These are phyloP conservation scores for Starmerella bombi DNA, from an alignment of 805 yeast species.

Conservation along the genomic window DNA sequence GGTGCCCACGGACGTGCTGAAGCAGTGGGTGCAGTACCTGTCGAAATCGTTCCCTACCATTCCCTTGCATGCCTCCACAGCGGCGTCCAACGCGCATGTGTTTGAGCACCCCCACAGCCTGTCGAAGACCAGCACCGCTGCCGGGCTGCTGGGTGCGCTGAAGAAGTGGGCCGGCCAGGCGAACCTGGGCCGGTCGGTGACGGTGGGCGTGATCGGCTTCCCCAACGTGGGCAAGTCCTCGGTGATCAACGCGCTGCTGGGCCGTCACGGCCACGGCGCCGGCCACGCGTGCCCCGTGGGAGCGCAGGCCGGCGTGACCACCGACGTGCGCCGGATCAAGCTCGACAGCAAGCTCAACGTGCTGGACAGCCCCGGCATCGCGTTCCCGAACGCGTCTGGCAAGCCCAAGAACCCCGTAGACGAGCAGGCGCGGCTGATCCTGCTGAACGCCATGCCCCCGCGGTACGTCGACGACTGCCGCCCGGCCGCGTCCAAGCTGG, in stretches of 20 bases:
- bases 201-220: constrained; percentile 93
- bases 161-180: constrained; percentile 75
- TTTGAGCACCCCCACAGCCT: constrained; percentile 54
- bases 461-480: constrained; percentile 74
- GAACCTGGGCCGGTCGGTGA: constrained; percentile 73
- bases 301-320: constrained; percentile 94
- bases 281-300: constrained; percentile 80
- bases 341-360: constrained; percentile 78
- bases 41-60: constrained; percentile 80
- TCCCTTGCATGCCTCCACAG: constrained; percentile 63
- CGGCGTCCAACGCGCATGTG: constrained; percentile 53
- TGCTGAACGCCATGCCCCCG: constrained; percentile 80
- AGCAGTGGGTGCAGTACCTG: constrained; percentile 71
- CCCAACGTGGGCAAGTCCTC: constrained; percentile 97
- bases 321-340: constrained; percentile 80
- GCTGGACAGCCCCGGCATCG: constrained; percentile 94
- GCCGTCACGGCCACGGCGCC: constrained; percentile 48
- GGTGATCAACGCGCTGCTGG: constrained; percentile 67
- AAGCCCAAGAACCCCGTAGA: constrained; percentile 33
- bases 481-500: constrained; percentile 61
- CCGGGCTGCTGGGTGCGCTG: constrained; percentile 60
- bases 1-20: constrained; percentile 71
- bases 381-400: constrained; percentile 55
- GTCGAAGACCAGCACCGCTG: constrained; percentile 58
- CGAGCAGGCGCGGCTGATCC: constrained; percentile 77